Base-by-base conservation (phyloP, 148 eudicot species). In the Talinum fruticosum region DNA sequence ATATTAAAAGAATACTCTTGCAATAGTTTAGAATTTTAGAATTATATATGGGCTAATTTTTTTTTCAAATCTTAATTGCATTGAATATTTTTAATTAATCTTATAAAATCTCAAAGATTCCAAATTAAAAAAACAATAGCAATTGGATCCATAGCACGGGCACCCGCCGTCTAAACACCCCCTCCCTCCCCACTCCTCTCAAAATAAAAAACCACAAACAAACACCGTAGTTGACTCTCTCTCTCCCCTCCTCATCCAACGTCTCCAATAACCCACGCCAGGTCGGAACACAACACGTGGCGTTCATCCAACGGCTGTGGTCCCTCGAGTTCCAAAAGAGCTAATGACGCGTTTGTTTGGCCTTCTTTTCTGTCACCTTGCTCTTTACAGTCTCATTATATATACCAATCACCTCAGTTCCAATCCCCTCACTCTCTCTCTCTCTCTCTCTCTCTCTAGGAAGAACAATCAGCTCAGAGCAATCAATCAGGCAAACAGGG, bases 221-320 rank as follows among this genome's bases (percentile, higher is more conserved):
- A 28, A 28, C 5, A 62, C 2, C 45, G 44, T 32, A 67, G 80
- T 77, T 77, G 80, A 81, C 80, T 16, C 54, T 28, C 45, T 33
- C 18, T 38, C 32, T 1, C 10, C 1, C 32, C 64, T n/a, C 28
- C 66, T 34, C 33, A 70, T 77, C 64, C 51, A n/a, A 62, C 71
- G 80, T 30, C 75, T 61, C n/a, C 47, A 54, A 38, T 15, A 0
- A 18, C 32, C 41, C 67, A 54, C 35, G 38, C 8, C 32, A 24
- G 26, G 33, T 62, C 18, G 32, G 4, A 28, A 0, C 10, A 8
- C 1, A 1, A 41, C 82, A 79, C 59, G 71, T 76, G 85, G 24
- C 71, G 36, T 3, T 0, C 71, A 83, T 83, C 82, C 28, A 76
- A 79, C 80, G 80, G 71, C 53, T 41, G 0, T 53, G 18, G 5